These are phyloP conservation scores for Mesembryanthemum crystallinum DNA, from an alignment of 148 eudicot genomes.

Conservation along the genomic window DNA sequence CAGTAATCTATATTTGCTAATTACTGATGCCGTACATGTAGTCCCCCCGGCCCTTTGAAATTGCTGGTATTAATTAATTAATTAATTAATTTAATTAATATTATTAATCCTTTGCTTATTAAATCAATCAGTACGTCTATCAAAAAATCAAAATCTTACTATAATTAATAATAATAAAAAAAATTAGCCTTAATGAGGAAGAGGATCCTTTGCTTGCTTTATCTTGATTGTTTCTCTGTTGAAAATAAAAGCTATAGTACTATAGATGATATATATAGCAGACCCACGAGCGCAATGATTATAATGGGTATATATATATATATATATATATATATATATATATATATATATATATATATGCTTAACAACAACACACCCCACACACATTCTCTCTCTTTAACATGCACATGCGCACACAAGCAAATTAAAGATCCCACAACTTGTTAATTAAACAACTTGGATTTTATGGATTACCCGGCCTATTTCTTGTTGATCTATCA, in stretches of 20 bases:
- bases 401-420: conserved; percentile 37
- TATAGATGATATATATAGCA: too few relatives aligned
- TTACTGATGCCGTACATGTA: too few relatives aligned
- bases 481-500: conserved; percentile 2
- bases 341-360: too few relatives aligned
- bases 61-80: too few relatives aligned
- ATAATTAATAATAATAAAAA: too few relatives aligned
- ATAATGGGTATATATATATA: too few relatives aligned
- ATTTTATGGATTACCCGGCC: not conserved
- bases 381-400: conserved; percentile 11
- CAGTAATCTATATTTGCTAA: too few relatives aligned
- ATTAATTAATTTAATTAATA: too few relatives aligned
- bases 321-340: too few relatives aligned
- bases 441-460: not conserved
- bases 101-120: conserved; percentile 29
- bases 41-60: too few relatives aligned
- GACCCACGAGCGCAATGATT: conserved; percentile 47
- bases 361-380: too few relatives aligned
- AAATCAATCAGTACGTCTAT: conserved; percentile 27
- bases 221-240: not conserved
- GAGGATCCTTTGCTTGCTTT: conserved; percentile 7
- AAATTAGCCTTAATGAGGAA: conserved; percentile 12
- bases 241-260: too few relatives aligned
- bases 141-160: conserved; percentile 25
- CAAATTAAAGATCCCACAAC: conserved; percentile 23